These are phyloP conservation scores for Dunaliella primolecta DNA, from an alignment of 139 green algal genomes.

Conservation along the genomic window DNA sequence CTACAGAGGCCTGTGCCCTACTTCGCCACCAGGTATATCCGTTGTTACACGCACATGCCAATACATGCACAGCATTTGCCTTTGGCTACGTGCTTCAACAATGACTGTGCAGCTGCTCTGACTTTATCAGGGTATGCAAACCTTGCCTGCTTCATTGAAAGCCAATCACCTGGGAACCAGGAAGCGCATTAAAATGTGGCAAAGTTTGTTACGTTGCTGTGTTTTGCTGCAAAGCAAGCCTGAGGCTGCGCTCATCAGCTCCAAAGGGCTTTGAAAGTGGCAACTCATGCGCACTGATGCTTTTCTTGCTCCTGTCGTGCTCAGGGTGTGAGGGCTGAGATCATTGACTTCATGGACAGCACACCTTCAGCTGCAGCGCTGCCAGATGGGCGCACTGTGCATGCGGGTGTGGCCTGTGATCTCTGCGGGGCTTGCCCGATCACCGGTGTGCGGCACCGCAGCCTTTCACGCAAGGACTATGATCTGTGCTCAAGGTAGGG, in stretches of 20 bases:
- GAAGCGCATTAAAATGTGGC: too few species aligned
- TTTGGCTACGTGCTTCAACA: too few species aligned
- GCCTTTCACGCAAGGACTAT: constrained; percentile 28
- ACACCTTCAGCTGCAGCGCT: background rate
- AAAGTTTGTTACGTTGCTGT: too few species aligned
- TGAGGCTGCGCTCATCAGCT: too few species aligned
- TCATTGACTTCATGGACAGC: constrained; percentile 10
- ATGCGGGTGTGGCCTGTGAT: constrained; percentile 42
- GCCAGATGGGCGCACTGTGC: constrained; percentile 25
- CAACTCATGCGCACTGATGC: too few species aligned
- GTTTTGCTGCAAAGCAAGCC: too few species aligned
- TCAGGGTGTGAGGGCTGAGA: background rate
- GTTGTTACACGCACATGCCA: constrained; percentile 35
- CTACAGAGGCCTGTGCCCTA: constrained; percentile 73
- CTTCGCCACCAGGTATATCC: constrained; percentile 68
- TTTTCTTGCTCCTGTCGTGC: too few species aligned
- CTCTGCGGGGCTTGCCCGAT: constrained; percentile 37
- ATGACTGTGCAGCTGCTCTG: too few species aligned
- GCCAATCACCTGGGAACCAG: too few species aligned
- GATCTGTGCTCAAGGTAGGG: constrained; percentile 33
- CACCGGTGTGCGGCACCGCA: constrained; percentile 32
- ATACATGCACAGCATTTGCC: background rate
- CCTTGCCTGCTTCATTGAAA: too few species aligned
- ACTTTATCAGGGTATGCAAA: too few species aligned
- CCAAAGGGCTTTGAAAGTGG: too few species aligned